Evolutionary conservation across 352 stramenopile species (phyloP).

Genomic region (Phytophthora fragariaefolia): DNA sequence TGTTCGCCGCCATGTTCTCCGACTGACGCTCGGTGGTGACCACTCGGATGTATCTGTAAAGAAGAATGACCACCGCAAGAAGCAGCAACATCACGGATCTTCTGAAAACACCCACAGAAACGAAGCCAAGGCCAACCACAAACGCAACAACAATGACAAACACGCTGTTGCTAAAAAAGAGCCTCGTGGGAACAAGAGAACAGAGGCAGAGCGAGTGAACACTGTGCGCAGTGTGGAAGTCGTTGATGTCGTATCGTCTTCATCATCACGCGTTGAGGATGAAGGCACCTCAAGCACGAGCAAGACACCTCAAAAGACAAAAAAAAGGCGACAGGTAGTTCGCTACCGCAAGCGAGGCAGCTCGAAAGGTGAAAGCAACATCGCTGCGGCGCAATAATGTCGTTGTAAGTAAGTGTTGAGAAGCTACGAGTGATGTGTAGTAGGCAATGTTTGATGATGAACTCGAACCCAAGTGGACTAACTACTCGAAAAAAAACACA

Average conservation of each 20-base stretch:
- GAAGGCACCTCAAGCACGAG: slow-evolving; percentile 13
- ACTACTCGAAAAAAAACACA: too few species aligned
- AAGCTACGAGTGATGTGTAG: too few species aligned
- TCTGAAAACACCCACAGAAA: not conserved
- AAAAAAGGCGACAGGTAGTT: slow-evolving; percentile 29
- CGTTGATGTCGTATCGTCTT: slow-evolving; percentile 6
- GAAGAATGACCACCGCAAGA: slow-evolving; percentile 33
- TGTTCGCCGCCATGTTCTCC: slow-evolving; percentile 35
- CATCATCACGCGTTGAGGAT: slow-evolving; percentile 8
- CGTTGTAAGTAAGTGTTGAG: not conserved
- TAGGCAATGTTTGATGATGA: too few species aligned
- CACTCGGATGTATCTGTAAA: slow-evolving; percentile 12
- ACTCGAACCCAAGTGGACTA: too few species aligned
- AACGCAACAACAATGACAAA: slow-evolving; percentile 10
- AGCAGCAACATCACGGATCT: slow-evolving; percentile 27
- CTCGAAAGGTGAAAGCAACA: slow-evolving; percentile 23
- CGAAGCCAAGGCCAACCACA: slow-evolving; percentile 12
- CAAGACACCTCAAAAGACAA: slow-evolving; percentile 36
- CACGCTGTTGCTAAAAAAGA: slow-evolving; percentile 11
- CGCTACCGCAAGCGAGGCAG: slow-evolving; percentile 22
- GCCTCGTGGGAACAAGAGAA: slow-evolving; percentile 15
- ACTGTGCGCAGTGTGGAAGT: slow-evolving; percentile 16
- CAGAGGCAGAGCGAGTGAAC: slow-evolving; percentile 1
- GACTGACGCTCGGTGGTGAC: slow-evolving; percentile 21
- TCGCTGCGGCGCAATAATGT: slow-evolving; percentile 11